Percentiles rank a stretch among this genome's conserved stretches.
phyloP scores from a whole-genome alignment of 768 basidiomycete species.

The Russula dissimulans region DNA sequence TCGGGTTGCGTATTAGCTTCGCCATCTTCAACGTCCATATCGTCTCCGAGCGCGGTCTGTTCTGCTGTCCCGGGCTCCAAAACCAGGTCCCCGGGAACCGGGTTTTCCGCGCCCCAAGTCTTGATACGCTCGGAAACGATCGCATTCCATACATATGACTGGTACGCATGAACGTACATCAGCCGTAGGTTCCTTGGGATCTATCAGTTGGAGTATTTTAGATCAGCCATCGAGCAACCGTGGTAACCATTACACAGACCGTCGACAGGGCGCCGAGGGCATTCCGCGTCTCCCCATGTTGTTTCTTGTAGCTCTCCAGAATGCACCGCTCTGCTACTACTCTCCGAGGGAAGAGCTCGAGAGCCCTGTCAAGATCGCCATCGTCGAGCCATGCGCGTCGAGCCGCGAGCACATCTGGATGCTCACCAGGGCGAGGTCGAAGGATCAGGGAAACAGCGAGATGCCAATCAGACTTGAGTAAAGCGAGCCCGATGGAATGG shows the following conservation, averaged over 20 bases:
- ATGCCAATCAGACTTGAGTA: constrained; percentile 87
- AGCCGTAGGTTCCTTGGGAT: constrained; percentile 91
- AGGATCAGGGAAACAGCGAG: constrained; percentile 78
- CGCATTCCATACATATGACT: constrained; percentile 98
- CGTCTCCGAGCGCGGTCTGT: constrained; percentile 25
- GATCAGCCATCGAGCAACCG: not conserved
- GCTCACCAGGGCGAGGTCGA: constrained; percentile 77
- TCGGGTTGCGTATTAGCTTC: constrained; percentile 25
- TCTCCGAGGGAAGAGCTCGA: constrained; percentile 79
- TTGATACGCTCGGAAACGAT: constrained; percentile 91
- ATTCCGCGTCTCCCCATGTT: constrained; percentile 68
- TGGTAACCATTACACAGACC: constrained; percentile 33
- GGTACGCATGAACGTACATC: constrained; percentile 98
- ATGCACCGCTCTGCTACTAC: constrained; percentile 92
- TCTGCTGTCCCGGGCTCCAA: constrained; percentile 39
- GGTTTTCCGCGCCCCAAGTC: constrained; percentile 58
- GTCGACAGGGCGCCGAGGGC: constrained; percentile 83
- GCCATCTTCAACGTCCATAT: constrained; percentile 26
- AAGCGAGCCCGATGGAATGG: constrained; percentile 84
- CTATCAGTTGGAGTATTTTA: constrained; percentile 32
- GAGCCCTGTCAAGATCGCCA: constrained; percentile 67
- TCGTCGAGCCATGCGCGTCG: constrained; percentile 86
- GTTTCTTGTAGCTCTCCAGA: constrained; percentile 81
- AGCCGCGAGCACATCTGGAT: constrained; percentile 80
- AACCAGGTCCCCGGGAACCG: constrained; percentile 87